Conservation (phyloP, 2,329 filamentous ascomycete species). For the Eutypella sp. region DNA sequence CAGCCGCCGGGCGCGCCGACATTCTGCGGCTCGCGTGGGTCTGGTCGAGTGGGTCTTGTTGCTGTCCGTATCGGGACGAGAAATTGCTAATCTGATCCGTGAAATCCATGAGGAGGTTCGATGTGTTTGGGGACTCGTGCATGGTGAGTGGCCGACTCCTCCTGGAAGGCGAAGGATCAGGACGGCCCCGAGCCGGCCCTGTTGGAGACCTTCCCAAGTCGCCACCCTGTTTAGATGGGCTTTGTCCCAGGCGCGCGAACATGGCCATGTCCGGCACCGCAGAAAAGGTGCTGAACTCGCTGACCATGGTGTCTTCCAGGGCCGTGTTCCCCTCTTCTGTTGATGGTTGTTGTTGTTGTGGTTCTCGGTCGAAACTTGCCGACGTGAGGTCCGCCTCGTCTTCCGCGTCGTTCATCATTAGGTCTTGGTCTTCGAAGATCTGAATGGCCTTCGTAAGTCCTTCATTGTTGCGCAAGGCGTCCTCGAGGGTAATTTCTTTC, state of each 20-base stretch:
- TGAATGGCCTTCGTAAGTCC: conserved; percentile 55
- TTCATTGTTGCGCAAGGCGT: conserved; percentile 49
- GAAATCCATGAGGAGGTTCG: conserved; percentile 81
- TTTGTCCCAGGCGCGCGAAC: conserved; percentile 69
- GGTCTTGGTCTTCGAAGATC: conserved; percentile 52
- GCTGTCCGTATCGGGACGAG: conserved; percentile 25
- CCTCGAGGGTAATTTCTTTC: conserved; percentile 43
- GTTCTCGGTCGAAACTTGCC: conserved; percentile 25
- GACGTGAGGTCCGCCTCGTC: conserved; percentile 25
- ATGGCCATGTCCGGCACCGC: conserved; percentile 83
- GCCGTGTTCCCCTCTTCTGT: conserved; percentile 32
- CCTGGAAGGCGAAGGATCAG: conserved; percentile 31
- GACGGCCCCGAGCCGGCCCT: conserved; percentile 30
- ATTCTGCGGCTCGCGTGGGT: too few relatives aligned
- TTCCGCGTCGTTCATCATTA: conserved; percentile 27
- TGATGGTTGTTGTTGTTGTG: too few relatives aligned
- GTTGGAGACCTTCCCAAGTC: conserved; percentile 31
- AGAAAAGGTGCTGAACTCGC: conserved; percentile 84
- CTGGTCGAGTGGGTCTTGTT: too few relatives aligned
- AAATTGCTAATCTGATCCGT: conserved; percentile 59
- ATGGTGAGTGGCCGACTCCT: conserved; percentile 29
- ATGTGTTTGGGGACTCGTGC: conserved; percentile 54
- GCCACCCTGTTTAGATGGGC: conserved; percentile 49
- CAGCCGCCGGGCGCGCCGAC: too few relatives aligned
- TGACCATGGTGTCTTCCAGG: conserved; percentile 69